Conservation (phyloP, 139 green algal genomes). For the Penium margaritaceum region DNA sequence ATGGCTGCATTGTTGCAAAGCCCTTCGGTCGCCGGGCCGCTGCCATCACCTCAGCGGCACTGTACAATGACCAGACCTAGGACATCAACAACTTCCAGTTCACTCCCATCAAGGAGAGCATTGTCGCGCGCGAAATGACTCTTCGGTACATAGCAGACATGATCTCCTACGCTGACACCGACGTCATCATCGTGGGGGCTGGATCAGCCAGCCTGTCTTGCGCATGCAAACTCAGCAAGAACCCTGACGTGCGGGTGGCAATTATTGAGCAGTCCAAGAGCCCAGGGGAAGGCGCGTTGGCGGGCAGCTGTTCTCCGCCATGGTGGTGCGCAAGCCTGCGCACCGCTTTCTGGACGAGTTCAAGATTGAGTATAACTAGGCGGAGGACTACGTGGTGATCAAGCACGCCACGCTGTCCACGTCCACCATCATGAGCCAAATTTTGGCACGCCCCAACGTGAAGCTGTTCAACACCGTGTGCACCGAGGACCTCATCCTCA, state of each 20-base stretch:
- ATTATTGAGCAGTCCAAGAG: slow-evolving; percentile 72
- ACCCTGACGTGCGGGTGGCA: slow-evolving; percentile 81
- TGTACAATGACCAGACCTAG: slow-evolving; percentile 19
- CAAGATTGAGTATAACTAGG: slow-evolving; percentile 72
- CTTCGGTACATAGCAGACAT: slow-evolving; percentile 85
- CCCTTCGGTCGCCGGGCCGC: too few relatives aligned
- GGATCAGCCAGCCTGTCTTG: slow-evolving; percentile 72
- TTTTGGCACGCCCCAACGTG: slow-evolving; percentile 80
- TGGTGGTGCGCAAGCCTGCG: slow-evolving; percentile 91
- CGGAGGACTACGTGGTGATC: slow-evolving; percentile 86
- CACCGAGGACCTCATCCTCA: slow-evolving; percentile 60
- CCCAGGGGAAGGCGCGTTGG: slow-evolving; percentile 72
- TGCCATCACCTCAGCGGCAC: not conserved
- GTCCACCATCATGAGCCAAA: slow-evolving; percentile 86
- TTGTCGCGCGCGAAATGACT: slow-evolving; percentile 43
- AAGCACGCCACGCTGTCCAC: slow-evolving; percentile 90
- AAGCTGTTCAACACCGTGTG: slow-evolving; percentile 96
- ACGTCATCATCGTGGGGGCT: slow-evolving; percentile 71
- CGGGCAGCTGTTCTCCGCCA: slow-evolving; percentile 88
- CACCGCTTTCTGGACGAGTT: slow-evolving; percentile 82
- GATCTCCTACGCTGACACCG: slow-evolving; percentile 71
- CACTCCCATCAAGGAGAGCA: slow-evolving; percentile 43
- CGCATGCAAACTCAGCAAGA: slow-evolving; percentile 89
- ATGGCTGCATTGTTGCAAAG: too few relatives aligned
- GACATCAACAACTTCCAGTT: slow-evolving; percentile 49